A percentile compares a stretch with the other conserved stretches of the same genome.
Conservation (phyloP, 345 rosid species). For the Garcia nutans region DNA sequence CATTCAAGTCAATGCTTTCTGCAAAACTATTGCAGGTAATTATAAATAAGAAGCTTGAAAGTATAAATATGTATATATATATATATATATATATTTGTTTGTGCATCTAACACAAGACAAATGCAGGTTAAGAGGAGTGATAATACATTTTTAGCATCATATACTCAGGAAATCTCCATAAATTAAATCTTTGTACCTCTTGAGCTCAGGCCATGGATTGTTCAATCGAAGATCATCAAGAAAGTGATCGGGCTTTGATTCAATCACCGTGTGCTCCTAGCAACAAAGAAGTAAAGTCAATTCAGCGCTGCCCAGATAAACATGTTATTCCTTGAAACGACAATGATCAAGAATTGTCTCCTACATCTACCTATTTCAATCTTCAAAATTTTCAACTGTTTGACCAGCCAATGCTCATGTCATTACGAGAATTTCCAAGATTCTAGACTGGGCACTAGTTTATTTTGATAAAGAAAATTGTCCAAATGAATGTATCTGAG, state of each 20-base stretch:
- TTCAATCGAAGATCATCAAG: constrained; percentile 92
- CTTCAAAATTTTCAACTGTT: not conserved
- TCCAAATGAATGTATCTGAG: not conserved
- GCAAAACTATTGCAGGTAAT: constrained; percentile 55
- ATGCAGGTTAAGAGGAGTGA: constrained; percentile 4
- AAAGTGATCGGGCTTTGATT: constrained; percentile 97
- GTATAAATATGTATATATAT: not conserved
- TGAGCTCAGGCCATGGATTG: constrained; percentile 94
- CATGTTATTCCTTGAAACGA: not conserved
- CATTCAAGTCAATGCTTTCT: constrained; percentile 68
- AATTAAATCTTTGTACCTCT: constrained; percentile 35
- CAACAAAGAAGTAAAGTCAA: constrained; percentile 9
- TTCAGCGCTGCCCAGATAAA: constrained; percentile 1
- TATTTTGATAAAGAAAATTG: not conserved
- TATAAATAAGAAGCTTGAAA: constrained; percentile 21
- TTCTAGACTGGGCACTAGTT: not conserved
- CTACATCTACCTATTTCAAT: not conserved
- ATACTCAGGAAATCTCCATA: no score
- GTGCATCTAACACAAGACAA: not conserved
- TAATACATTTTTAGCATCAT: not conserved
- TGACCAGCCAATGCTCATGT: not conserved
- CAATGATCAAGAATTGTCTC: no score
- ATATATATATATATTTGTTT: not conserved
- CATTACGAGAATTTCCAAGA: not conserved
- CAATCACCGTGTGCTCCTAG: constrained; percentile 88